Conservation (phyloP, 768 basidiomycete genomes). For the Paxillus ammoniavirescens region DNA sequence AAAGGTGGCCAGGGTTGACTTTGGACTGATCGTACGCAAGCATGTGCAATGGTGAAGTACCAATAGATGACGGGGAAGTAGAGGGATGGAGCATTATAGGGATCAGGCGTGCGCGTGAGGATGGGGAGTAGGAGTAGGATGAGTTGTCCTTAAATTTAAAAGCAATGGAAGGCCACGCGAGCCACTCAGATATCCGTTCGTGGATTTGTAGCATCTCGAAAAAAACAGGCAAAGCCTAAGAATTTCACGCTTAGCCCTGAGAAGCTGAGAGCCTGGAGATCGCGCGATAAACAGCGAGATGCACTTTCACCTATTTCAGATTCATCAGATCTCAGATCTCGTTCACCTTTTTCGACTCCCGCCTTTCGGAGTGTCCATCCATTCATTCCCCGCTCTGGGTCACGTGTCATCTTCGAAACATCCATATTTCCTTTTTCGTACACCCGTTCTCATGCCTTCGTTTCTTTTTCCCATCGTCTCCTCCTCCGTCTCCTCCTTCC, state of each 20-base stretch:
- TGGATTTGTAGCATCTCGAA: conserved; percentile 19
- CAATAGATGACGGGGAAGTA: conserved; percentile 21
- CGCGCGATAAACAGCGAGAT: conserved; percentile 24
- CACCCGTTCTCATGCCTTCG: conserved; percentile 15
- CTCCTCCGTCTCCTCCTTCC: conserved; percentile 9
- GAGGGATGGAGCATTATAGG: conserved; percentile 27
- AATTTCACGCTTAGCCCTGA: conserved; percentile 8
- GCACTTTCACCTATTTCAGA: conserved; percentile 2
- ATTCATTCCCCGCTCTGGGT: conserved; percentile 2
- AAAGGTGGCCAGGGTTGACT: conserved; percentile 40
- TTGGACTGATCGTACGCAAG: conserved; percentile 35
- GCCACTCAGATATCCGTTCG: conserved; percentile 13
- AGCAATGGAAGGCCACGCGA: conserved; percentile 27
- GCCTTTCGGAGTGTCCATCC: neutral
- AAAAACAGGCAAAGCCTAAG: conserved; percentile 10
- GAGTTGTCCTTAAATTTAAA: conserved; percentile 21
- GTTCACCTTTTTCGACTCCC: conserved; percentile 1
- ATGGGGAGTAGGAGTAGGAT: conserved; percentile 20
- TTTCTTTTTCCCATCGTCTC: conserved; percentile 20
- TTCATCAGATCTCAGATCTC: conserved; percentile 23
- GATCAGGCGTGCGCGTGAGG: conserved; percentile 6
- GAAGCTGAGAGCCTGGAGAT: conserved; percentile 19
- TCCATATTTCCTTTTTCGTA: conserved; percentile 17
- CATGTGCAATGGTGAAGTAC: conserved; percentile 15
- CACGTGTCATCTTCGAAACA: conserved; percentile 13